Percentiles rank a stretch among this genome's conserved stretches.
Conservation (phyloP, 306 rosid species). For the Hippophae tibetana region DNA sequence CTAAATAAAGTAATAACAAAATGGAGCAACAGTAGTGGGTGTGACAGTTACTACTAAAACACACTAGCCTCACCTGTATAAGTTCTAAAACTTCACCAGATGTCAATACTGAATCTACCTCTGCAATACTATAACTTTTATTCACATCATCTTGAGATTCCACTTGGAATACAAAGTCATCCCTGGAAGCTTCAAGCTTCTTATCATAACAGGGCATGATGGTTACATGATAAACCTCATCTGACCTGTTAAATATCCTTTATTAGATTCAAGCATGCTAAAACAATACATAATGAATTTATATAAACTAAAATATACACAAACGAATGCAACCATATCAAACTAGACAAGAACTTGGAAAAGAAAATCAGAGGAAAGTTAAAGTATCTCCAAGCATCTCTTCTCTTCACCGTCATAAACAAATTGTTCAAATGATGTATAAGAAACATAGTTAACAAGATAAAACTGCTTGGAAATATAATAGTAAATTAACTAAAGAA, state of each 20-base stretch:
- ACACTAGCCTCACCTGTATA: slow-evolving; percentile 53
- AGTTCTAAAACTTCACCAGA: slow-evolving; percentile 87
- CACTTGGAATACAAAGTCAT: slow-evolving; percentile 59
- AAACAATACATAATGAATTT: not conserved
- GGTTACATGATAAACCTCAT: slow-evolving; percentile 78
- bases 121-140: slow-evolving; percentile 36
- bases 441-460: no score
- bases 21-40: not conserved
- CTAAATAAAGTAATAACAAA: not conserved
- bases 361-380: no score
- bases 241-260: slow-evolving; percentile 47
- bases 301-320: not conserved
- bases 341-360: no score
- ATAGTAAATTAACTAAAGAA: no score
- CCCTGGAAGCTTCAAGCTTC: slow-evolving; percentile 93
- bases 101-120: slow-evolving; percentile 93
- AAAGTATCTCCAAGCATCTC: no score
- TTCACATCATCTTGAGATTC: slow-evolving; percentile 35
- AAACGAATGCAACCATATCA: no score
- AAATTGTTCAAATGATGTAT: no score
- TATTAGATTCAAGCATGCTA: slow-evolving; percentile 1
- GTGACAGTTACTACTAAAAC: slow-evolving; percentile 8
- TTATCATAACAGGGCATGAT: slow-evolving; percentile 98
- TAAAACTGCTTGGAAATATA: no score
- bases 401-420: no score